These are phyloP conservation scores for Microcera coccophila DNA, from an alignment of 2,329 filamentous ascomycete genomes.

Conservation along the genomic window DNA sequence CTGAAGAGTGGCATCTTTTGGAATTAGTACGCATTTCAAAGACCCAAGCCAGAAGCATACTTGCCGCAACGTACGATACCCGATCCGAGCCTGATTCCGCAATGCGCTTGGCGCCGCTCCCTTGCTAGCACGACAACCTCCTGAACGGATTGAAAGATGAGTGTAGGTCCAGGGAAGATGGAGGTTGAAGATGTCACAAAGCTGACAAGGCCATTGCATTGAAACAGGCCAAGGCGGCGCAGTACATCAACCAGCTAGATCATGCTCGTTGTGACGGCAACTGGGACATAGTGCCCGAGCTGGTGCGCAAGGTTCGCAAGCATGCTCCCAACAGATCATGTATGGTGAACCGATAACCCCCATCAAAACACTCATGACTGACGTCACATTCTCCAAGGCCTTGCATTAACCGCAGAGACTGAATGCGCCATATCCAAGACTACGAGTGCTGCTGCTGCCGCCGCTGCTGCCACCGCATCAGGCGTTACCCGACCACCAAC, in stretches of 20 bases:
- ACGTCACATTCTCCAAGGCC: constrained; percentile 47
- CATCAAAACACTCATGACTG: constrained; percentile 9
- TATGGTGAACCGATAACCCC: constrained; percentile 46
- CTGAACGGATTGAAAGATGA: constrained; percentile 35
- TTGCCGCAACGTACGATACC: not conserved
- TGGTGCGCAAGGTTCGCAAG: constrained; percentile 89
- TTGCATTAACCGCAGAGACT: constrained; percentile 65
- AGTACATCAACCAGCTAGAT: constrained; percentile 80
- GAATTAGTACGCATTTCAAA: no score
- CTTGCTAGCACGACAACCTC: constrained; percentile 25
- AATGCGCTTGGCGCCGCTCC: constrained; percentile 21
- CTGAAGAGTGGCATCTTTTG: no score
- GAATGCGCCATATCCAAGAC: constrained; percentile 62
- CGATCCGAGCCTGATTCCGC: constrained; percentile 8
- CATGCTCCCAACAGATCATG: constrained; percentile 83
- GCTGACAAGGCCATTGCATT: constrained; percentile 20
- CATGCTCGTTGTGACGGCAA: constrained; percentile 80
- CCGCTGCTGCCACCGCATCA: constrained; percentile 11
- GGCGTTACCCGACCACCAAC: constrained; percentile 39
- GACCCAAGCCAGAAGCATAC: no score
- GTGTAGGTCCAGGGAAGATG: constrained; percentile 29
- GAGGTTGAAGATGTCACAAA: constrained; percentile 5
- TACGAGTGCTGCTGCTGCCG: constrained; percentile 34
- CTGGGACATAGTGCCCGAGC: constrained; percentile 83
- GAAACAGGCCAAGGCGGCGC: constrained; percentile 65